These are phyloP conservation scores for Fusarium avenaceum DNA, from an alignment of 2,329 filamentous ascomycete genomes.

Conservation along the genomic window DNA sequence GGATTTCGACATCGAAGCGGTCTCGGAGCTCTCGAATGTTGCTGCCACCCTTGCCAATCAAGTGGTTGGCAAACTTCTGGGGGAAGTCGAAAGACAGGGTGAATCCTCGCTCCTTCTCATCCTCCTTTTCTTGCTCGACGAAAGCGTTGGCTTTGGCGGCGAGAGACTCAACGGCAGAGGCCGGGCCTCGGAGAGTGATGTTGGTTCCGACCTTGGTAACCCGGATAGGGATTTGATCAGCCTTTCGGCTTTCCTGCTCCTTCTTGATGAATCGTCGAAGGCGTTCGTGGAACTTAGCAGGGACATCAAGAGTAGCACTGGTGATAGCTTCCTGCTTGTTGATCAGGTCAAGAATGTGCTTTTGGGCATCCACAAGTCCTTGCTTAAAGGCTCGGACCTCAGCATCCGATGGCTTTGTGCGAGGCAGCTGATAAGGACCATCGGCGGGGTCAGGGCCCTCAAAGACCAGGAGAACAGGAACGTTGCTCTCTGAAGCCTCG, in stretches of 20 bases:
- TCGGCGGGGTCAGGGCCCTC: conserved; percentile 71
- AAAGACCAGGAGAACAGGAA: conserved; percentile 79
- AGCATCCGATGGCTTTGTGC: conserved; percentile 63
- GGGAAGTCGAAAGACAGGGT: conserved; percentile 91
- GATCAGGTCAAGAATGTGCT: conserved; percentile 70
- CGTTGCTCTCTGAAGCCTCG: conserved; percentile 68
- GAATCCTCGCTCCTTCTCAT: conserved; percentile 94
- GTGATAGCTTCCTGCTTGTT: conserved; percentile 70
- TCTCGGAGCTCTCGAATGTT: conserved; percentile 76
- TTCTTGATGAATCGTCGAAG: conserved; percentile 74
- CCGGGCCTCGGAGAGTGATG: conserved; percentile 82
- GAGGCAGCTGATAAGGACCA: conserved; percentile 67
- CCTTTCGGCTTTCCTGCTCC: conserved; percentile 70
- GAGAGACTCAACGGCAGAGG: conserved; percentile 78
- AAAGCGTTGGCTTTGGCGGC: conserved; percentile 81
- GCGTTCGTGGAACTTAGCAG: conserved; percentile 73
- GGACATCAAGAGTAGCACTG: conserved; percentile 68
- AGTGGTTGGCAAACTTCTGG: conserved; percentile 91
- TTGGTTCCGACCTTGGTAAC: conserved; percentile 71
- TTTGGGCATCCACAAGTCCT: conserved; percentile 67
- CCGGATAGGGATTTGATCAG: conserved; percentile 71
- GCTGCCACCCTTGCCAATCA: conserved; percentile 77
- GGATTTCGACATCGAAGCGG: conserved; percentile 79
- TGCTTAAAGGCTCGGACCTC: conserved; percentile 68
- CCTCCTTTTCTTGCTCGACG: conserved; percentile 87